A percentile compares a stretch with the other conserved stretches of the same genome.
These are phyloP conservation scores for Oryza coarctata DNA, from an alignment of 176 grass and related monocot species.

Conservation along the genomic window DNA sequence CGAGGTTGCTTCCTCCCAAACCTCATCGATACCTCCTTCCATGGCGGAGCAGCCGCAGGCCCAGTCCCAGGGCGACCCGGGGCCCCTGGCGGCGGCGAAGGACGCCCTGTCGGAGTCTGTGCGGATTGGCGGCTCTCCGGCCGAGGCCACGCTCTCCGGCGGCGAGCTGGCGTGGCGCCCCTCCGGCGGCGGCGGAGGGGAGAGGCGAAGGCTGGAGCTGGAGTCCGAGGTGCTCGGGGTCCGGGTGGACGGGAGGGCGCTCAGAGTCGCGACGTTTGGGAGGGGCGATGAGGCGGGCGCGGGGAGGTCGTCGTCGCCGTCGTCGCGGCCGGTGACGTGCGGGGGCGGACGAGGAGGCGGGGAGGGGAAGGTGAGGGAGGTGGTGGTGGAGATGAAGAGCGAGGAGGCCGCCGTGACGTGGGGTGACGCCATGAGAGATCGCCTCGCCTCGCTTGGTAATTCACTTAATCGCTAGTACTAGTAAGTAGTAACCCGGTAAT, in stretches of 20 bases:
- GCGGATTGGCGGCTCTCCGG: slow-evolving; percentile 42
- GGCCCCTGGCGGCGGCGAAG: not conserved
- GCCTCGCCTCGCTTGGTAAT: slow-evolving; percentile 60
- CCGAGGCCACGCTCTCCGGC: slow-evolving; percentile 52
- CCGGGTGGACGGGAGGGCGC: slow-evolving; percentile 37
- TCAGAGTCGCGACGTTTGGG: slow-evolving; percentile 51
- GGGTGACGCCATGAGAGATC: slow-evolving; percentile 57
- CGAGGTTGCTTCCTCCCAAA: not conserved
- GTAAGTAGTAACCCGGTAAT: not conserved
- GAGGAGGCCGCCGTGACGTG: slow-evolving; percentile 58
- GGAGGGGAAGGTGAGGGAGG: slow-evolving; percentile 44
- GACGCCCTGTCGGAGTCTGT: slow-evolving; percentile 20
- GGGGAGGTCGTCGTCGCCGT: slow-evolving; percentile 7
- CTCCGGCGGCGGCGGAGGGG: slow-evolving; percentile 17
- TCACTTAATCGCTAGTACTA: not conserved
- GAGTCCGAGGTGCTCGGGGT: slow-evolving; percentile 69
- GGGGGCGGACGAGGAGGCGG: slow-evolving; percentile 27
- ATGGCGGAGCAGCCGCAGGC: slow-evolving; percentile 43
- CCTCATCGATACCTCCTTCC: not conserved
- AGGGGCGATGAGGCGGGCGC: slow-evolving; percentile 12
- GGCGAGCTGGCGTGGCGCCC: slow-evolving; percentile 66
- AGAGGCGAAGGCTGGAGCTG: slow-evolving; percentile 44
- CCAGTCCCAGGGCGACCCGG: too few relatives aligned
- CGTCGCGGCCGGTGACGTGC: not conserved
- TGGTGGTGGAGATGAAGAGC: slow-evolving; percentile 61